These are phyloP conservation scores for Sparassis latifolia DNA, from an alignment of 1,284 basidiomycete species.

Conservation along the genomic window DNA sequence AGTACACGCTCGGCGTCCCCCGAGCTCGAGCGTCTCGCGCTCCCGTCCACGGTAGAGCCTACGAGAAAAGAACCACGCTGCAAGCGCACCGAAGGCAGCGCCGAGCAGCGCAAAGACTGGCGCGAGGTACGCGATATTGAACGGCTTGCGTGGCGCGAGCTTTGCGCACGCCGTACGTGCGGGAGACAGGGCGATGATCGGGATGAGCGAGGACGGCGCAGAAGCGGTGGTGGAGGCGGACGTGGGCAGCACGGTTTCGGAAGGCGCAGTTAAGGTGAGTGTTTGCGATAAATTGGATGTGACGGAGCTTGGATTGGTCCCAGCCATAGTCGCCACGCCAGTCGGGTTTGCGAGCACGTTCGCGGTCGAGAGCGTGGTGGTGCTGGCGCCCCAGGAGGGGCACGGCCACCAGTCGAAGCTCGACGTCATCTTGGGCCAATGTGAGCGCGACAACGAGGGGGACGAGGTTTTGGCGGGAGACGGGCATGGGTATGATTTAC, in stretches of 20 bases:
- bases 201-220: constrained; percentile 13
- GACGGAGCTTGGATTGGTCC: no score
- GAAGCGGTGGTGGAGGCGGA: neutral
- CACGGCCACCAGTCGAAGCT: constrained; percentile 21
- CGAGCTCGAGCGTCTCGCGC: neutral
- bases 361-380: neutral
- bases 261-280: no score
- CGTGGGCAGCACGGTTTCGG: no score
- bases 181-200: constrained; percentile 37
- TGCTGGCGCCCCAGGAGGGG: constrained; percentile 12
- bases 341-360: no score
- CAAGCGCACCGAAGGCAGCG: constrained; percentile 27
- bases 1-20: neutral
- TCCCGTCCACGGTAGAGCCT: constrained; percentile 10
- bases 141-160: constrained; percentile 20
- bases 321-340: no score
- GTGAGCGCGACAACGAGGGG: no score
- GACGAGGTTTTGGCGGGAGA: no score
- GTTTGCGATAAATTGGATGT: no score
- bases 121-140: constrained; percentile 32
- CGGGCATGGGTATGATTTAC: no score
- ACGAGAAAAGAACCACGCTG: constrained; percentile 20
- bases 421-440: constrained; percentile 2
- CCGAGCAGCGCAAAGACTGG: constrained; percentile 36
- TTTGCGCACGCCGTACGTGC: neutral